These are phyloP conservation scores for Carex littledalei DNA, from an alignment of 176 grass and related monocot species.

Conservation along the genomic window DNA sequence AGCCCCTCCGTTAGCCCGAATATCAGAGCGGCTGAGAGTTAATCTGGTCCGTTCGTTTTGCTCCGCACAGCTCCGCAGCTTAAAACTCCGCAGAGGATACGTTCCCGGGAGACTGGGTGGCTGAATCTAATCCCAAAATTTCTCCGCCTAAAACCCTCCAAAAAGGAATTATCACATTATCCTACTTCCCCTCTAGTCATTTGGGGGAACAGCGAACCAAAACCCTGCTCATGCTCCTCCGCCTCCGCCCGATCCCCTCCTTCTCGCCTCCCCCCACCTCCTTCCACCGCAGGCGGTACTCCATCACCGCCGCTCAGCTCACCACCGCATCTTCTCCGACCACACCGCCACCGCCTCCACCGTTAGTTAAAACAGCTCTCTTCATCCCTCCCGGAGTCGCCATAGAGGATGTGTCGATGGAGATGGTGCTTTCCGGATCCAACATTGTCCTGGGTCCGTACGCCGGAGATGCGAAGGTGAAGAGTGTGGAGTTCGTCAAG, in stretches of 20 bases:
- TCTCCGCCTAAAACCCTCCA: background rate
- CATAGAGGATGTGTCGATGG: conserved; percentile 30
- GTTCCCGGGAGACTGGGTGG: too few relatives aligned
- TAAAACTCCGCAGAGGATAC: too few relatives aligned
- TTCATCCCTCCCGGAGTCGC: conserved; percentile 75
- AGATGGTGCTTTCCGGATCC: conserved; percentile 75
- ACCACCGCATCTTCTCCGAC: conserved; percentile 29
- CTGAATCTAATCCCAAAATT: background rate
- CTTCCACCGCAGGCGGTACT: background rate
- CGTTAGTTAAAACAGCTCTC: conserved; percentile 36
- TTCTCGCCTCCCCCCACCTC: background rate
- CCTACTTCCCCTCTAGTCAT: background rate
- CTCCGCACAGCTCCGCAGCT: too few relatives aligned
- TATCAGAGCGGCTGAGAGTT: too few relatives aligned
- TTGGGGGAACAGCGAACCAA: background rate
- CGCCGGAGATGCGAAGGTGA: conserved; percentile 65
- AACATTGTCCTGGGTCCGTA: conserved; percentile 89
- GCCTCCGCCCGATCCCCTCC: background rate
- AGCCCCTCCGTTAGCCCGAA: too few relatives aligned
- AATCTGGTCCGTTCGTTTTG: too few relatives aligned
- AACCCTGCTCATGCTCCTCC: conserved; percentile 3
- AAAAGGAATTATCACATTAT: background rate
- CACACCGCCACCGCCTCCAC: background rate
- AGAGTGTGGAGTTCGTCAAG: conserved; percentile 64
- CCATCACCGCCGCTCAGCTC: background rate